Percentiles rank a stretch among this genome's conserved stretches.
phyloP scores from a whole-genome alignment of 2,329 filamentous ascomycete genomes.

The Trichothecium roseum region DNA sequence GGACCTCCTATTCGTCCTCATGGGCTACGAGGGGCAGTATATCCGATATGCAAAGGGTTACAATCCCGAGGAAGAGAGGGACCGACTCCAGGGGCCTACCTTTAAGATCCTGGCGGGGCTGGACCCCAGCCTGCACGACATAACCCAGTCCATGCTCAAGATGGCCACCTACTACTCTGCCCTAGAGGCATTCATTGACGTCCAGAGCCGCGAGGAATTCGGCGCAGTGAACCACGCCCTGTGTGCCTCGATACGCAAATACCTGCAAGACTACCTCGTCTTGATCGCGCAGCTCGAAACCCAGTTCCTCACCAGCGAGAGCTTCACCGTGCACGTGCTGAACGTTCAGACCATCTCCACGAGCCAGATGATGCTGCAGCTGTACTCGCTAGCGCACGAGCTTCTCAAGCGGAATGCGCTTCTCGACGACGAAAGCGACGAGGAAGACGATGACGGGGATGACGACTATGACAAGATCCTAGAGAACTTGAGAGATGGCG shows the following conservation, averaged over 20 bases:
- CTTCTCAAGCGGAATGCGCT: slow-evolving; percentile 80
- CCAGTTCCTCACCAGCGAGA: slow-evolving; percentile 78
- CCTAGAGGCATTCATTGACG: slow-evolving; percentile 84
- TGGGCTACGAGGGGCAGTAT: slow-evolving; percentile 98
- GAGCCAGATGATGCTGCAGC: slow-evolving; percentile 79
- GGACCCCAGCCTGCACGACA: slow-evolving; percentile 82
- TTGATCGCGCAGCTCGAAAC: slow-evolving; percentile 90
- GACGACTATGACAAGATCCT: slow-evolving; percentile 90
- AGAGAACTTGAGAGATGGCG: slow-evolving; percentile 78
- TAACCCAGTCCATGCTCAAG: slow-evolving; percentile 80
- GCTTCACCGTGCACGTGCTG: slow-evolving; percentile 86
- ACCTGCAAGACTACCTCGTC: slow-evolving; percentile 87
- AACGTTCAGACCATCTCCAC: slow-evolving; percentile 88
- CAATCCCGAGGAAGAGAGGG: slow-evolving; percentile 75
- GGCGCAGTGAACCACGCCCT: slow-evolving; percentile 92
- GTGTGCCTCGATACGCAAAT: slow-evolving; percentile 85
- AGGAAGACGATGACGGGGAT: slow-evolving; percentile 60
- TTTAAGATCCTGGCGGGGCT: slow-evolving; percentile 75
- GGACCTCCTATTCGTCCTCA: slow-evolving; percentile 87
- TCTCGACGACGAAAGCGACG: slow-evolving; percentile 67
- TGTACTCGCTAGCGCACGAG: slow-evolving; percentile 81
- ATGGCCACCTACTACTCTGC: slow-evolving; percentile 92
- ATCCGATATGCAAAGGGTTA: slow-evolving; percentile 78
- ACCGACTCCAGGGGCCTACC: slow-evolving; percentile 70
- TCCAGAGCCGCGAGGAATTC: slow-evolving; percentile 86